phyloP scores from a whole-genome alignment of 2,329 filamentous ascomycete species.

The Metarhizium sp. region DNA sequence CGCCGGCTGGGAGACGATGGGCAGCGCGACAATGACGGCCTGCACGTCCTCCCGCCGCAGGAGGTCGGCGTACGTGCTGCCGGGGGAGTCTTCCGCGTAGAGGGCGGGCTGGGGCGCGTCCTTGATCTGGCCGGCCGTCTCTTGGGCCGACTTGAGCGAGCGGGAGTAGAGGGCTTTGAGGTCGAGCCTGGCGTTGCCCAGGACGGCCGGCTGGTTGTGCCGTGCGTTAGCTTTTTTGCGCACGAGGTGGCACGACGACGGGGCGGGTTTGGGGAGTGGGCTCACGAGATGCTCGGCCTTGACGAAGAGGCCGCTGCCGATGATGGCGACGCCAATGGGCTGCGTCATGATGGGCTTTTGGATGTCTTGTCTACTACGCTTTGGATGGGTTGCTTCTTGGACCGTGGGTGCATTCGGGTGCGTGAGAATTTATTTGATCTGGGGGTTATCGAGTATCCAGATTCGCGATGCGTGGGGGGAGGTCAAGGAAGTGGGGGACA shows the following conservation, averaged over 20 bases:
- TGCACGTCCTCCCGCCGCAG: slow-evolving; percentile 43
- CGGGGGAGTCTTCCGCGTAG: slow-evolving; percentile 47
- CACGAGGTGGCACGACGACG: too few relatives aligned
- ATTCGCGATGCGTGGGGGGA: too few relatives aligned
- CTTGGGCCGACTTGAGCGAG: slow-evolving; percentile 46
- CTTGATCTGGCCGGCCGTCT: slow-evolving; percentile 28
- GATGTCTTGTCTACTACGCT: background rate
- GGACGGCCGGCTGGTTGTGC: background rate
- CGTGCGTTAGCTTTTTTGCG: too few relatives aligned
- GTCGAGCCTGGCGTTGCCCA: slow-evolving; percentile 25
- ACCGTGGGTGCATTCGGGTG: too few relatives aligned
- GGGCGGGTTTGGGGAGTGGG: too few relatives aligned
- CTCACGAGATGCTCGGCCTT: slow-evolving; percentile 46
- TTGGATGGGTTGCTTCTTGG: too few relatives aligned
- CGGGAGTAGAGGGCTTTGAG: slow-evolving; percentile 61
- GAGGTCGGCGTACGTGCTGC: slow-evolving; percentile 39
- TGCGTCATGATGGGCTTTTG: background rate
- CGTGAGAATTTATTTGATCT: too few relatives aligned
- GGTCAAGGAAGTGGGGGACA: too few relatives aligned
- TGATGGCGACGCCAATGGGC: slow-evolving; percentile 44
- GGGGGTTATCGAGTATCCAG: too few relatives aligned
- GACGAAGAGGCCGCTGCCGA: slow-evolving; percentile 55
- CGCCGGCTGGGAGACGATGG: slow-evolving; percentile 50
- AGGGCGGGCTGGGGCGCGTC: slow-evolving; percentile 27
- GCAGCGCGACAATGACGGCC: slow-evolving; percentile 50